Evolutionary conservation across 106 monocot species (phyloP), one percentile per base, ranked within the genome.

Genomic region (Agapanthus africanus): DNA sequence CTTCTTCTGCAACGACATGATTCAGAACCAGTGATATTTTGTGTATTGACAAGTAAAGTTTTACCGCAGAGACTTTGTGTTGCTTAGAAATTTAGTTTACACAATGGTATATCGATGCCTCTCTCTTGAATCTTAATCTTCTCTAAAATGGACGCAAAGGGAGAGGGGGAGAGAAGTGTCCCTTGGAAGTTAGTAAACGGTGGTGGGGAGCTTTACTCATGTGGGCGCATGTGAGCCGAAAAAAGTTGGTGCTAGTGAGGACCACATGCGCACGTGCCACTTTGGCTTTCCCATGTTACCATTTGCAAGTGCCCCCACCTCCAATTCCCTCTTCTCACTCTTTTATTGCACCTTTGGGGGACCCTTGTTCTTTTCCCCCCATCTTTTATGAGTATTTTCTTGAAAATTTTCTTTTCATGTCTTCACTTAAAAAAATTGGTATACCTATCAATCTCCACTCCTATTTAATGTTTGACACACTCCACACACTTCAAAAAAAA

Each of bases 201-300:
- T 61, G 61, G 33, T 36, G 35, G 18, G 4, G 61, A 61, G 61
- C 61, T 61, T 33, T 36, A 61, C 61, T 61, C 61, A 61, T 61
- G 35, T 61, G 61, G 61, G 61, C 61, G n/a, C 61, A 61, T 61
- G 61, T n/a, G 36, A 61, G 61, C 61, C 61, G 61, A 61, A 35
- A 61, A 61, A 61, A 61, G 61, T 61, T 35, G 61, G 61, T 61
- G 56, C 10, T 57, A 6, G 35, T 61, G 61, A 33, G 61, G 61
- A 36, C 36, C 61, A 34, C 61, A 61, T 36, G 61, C 36, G 61
- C 61, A 34, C 61, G 61, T 61, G 35, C 61, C 61, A n/a, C 61
- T 61, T 61, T 61, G 36, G 35, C n/a, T 61, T 36, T 18, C 33
- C 61, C 61, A 61, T 36, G 56, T 57, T 57, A 57, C 61, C 61